Evolutionary conservation across 805 yeast species (phyloP).

Genomic region (Gaillardinia entomophila): DNA sequence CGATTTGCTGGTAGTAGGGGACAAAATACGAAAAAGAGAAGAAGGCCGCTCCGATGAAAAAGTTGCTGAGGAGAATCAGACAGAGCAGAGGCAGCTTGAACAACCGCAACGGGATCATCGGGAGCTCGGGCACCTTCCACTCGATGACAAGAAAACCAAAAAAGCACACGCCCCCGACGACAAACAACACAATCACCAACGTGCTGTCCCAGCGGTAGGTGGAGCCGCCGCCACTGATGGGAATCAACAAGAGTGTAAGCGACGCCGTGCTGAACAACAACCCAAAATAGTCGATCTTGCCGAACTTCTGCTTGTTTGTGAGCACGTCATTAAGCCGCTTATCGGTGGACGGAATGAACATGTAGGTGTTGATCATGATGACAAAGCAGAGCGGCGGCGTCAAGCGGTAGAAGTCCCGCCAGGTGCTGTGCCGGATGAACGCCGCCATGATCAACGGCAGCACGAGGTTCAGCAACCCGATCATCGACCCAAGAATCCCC

Average conservation of each 20-base stretch:
- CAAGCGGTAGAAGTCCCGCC: constrained; percentile 52
- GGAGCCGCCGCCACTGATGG: constrained; percentile 58
- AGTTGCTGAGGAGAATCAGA: constrained; percentile 14
- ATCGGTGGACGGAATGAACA: constrained; percentile 33
- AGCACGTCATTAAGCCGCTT: constrained; percentile 19
- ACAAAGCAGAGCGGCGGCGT: constrained; percentile 37
- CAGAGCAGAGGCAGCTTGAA: constrained; percentile 16
- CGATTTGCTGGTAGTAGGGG: constrained; percentile 20
- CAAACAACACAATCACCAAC: constrained; percentile 28
- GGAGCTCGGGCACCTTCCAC: constrained; percentile 21
- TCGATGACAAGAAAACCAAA: constrained; percentile 18
- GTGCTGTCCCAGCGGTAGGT: constrained; percentile 49
- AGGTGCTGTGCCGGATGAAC: constrained; percentile 36
- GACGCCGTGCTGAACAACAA: constrained; percentile 43
- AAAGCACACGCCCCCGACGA: constrained; percentile 18
- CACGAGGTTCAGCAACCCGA: constrained; percentile 46
- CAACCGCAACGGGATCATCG: constrained; percentile 25
- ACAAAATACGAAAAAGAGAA: constrained; percentile 17
- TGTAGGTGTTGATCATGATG: constrained; percentile 22
- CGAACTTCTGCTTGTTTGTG: constrained; percentile 29
- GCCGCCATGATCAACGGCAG: constrained; percentile 57
- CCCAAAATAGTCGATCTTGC: constrained; percentile 50
- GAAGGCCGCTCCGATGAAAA: constrained; percentile 23
- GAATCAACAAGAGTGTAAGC: constrained; percentile 46
- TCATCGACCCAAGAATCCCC: constrained; percentile 47